Evolutionary conservation across 1,284 basidiomycete species (phyloP).

Genomic region (Apiotrichum mycotoxinovorans): DNA sequence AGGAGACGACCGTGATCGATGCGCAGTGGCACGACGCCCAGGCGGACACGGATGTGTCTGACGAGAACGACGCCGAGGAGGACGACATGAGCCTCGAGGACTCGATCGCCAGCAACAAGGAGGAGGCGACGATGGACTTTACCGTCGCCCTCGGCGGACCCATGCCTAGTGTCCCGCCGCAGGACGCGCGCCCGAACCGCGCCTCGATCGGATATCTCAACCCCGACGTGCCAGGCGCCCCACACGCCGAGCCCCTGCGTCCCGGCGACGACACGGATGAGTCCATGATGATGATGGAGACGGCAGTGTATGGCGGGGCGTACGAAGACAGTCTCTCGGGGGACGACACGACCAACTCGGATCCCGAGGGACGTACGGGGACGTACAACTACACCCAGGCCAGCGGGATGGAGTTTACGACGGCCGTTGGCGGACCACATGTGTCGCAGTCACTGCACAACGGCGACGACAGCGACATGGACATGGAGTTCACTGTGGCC

Average conservation of each 20-base stretch:
- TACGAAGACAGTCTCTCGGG: slow-evolving; percentile 29
- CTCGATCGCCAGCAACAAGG: slow-evolving; percentile 29
- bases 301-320: slow-evolving; percentile 43
- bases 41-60: slow-evolving; percentile 19
- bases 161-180: slow-evolving; percentile 43
- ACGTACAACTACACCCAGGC: slow-evolving; percentile 7
- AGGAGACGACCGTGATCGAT: slow-evolving; percentile 44
- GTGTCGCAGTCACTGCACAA: slow-evolving; percentile 24
- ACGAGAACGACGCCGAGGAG: slow-evolving; percentile 15
- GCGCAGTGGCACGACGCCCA: slow-evolving; percentile 31
- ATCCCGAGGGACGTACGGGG: slow-evolving; percentile 1
- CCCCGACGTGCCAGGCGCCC: slow-evolving; percentile 16
- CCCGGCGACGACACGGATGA: slow-evolving; percentile 44
- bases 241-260: slow-evolving; percentile 13
- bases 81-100: slow-evolving; percentile 23
- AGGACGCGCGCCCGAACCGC: slow-evolving; percentile 32
- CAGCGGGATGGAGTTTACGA: slow-evolving; percentile 42
- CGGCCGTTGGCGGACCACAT: slow-evolving; percentile 40
- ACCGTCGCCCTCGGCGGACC: slow-evolving; percentile 49
- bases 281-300: slow-evolving; percentile 46
- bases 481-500: slow-evolving; percentile 7
- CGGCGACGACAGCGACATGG: slow-evolving; percentile 5
- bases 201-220: slow-evolving; percentile 46
- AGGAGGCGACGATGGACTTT: slow-evolving; percentile 52
- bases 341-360: slow-evolving; percentile 9